Conservation (phyloP, 345 rosid species). For the Schrenkiella parvula region DNA sequence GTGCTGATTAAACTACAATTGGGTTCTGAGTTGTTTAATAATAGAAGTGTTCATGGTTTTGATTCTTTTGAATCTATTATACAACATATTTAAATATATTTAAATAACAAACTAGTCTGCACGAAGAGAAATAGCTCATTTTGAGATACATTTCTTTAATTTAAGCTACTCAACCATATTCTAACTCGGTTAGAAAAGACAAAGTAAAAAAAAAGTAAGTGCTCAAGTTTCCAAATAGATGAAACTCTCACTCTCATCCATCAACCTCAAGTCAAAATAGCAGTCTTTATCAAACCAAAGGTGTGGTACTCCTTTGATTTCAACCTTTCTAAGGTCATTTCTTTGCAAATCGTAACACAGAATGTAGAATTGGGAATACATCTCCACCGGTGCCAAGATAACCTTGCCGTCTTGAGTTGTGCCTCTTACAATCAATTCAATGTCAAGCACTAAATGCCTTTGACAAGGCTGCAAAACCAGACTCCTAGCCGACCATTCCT, state of each 20-base stretch:
- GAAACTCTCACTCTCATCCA: not conserved
- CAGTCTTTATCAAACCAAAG: not conserved
- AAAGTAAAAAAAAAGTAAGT: not conserved
- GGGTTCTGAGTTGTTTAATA: conserved; percentile 19
- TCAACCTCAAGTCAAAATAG: not conserved
- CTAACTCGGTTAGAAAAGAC: not conserved
- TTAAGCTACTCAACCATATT: not conserved
- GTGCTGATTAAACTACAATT: not conserved
- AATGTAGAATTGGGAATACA: not conserved
- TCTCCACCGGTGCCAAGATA: not conserved
- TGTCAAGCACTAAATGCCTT: conserved; percentile 1
- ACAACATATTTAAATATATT: too few species aligned
- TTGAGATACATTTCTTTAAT: too few species aligned
- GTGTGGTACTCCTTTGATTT: conserved; percentile 12
- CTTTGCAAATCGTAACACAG: not conserved
- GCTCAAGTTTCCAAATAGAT: conserved; percentile 3
- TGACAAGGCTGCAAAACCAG: conserved; percentile 8
- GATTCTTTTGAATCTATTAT: too few species aligned
- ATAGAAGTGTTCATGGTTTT: not conserved
- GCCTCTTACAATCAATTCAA: not conserved
- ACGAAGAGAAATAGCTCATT: not conserved
- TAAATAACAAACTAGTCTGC: too few species aligned
- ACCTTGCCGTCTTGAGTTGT: conserved; percentile 5
- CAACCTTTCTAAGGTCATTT: conserved; percentile 3
- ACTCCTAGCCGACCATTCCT: not conserved